Evolutionary conservation across 208 protist species (phyloP).

Genomic region (Strigomonas culicis): DNA sequence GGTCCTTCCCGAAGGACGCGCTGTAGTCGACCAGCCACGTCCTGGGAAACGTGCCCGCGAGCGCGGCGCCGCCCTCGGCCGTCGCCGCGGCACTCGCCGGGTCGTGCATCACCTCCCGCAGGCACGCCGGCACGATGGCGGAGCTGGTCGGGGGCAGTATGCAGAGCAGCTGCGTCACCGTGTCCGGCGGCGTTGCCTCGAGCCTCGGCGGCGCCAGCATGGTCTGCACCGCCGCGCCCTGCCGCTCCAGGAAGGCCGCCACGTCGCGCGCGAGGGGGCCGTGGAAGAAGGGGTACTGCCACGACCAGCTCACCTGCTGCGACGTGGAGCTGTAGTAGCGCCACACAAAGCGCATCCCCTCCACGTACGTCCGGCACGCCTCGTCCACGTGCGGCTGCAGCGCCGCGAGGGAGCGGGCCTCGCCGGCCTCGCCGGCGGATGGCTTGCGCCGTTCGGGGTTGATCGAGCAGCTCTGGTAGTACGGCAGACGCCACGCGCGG

Average conservation of each 20-base stretch:
- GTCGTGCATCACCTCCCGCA: slow-evolving; percentile 43
- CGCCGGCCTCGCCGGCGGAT: background rate
- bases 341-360: slow-evolving; percentile 78
- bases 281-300: slow-evolving; percentile 81
- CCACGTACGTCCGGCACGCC: slow-evolving; percentile 69
- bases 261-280: slow-evolving; percentile 67
- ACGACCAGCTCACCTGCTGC: slow-evolving; percentile 59
- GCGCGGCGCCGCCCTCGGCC: slow-evolving; percentile 3
- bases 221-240: slow-evolving; percentile 28
- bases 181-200: slow-evolving; percentile 42
- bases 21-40: slow-evolving; percentile 72
- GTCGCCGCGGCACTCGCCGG: slow-evolving; percentile 12
- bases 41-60: slow-evolving; percentile 52
- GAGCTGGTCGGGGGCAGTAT: slow-evolving; percentile 67
- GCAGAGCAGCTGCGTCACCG: slow-evolving; percentile 72
- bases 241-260: slow-evolving; percentile 35
- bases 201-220: slow-evolving; percentile 24
- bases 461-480: slow-evolving; percentile 44
- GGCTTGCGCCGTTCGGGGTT: background rate
- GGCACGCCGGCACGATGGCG: slow-evolving; percentile 37
- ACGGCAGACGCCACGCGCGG: slow-evolving; percentile 39
- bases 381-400: slow-evolving; percentile 19
- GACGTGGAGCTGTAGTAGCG: slow-evolving; percentile 74
- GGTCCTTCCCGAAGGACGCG: slow-evolving; percentile 46
- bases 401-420: too few relatives aligned